Base-by-base conservation (phyloP, 2,329 filamentous ascomycete species). In the Fusarium sp. region DNA sequence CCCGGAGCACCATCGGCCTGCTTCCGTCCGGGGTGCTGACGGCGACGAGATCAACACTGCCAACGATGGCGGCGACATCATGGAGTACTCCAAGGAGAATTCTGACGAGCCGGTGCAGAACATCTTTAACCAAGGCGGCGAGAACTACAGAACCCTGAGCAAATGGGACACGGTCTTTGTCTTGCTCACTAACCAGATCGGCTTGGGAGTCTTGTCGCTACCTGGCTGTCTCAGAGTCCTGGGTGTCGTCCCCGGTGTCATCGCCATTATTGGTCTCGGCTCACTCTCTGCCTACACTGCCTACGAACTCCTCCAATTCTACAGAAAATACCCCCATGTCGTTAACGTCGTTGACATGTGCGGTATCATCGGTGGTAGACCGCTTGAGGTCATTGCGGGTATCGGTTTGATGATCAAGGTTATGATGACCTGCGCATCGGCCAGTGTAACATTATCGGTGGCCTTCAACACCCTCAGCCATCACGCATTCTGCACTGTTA, bases 371-470 rank as follows among this genome's bases (percentile, higher is more conserved):
- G 80, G 65, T 6, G 72, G 74, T 0, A 35, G 54, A 3, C 71
- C 71, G 0, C 65, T 75, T 9, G 71, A 74, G 20, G 48, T 72
- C 4, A 49, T 73, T 15, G 71, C 72, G 1, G 72, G 87, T 2
- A 79, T 88, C 68, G 91, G 90, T 84, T 89, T 92, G 76, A 76
- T 91, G 46, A 76, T 91, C 65, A 92, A 92, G 81, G 91, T 91
- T 73, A 90, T 88, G 49, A 90, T 90, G 77, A 91, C 90, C 65
- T 85, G 87, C 79, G 88, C 86, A 23, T 83, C 90, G 64, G 88
- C 90, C 71, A 89, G 87, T 71, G 81, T 91, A 46, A 86, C 87
- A 5, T 87, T 88, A 37, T 85, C 88, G 13, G 85, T 89, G 68
- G 90, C 89, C 62, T 82, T 90, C 64, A 91, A 91, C 76, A 90